A percentile compares a stretch with the other conserved stretches of the same genome.
These are phyloP conservation scores for Populus pruinosa DNA, from an alignment of 345 rosid genomes.

Conservation along the genomic window DNA sequence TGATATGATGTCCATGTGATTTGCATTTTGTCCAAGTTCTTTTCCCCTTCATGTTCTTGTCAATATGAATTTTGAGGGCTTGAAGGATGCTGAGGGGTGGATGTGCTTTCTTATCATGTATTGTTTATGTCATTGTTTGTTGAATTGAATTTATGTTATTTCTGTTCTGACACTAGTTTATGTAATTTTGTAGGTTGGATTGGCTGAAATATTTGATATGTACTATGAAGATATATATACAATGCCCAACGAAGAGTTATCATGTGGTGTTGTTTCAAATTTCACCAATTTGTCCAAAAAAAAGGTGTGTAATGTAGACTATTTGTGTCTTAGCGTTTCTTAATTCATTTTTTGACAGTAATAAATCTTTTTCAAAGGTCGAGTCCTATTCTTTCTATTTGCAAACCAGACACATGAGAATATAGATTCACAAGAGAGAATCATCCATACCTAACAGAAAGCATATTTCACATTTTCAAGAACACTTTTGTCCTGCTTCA, in stretches of 20 bases:
- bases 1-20: background rate
- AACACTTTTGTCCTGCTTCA: no score
- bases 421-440: no score
- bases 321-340: background rate
- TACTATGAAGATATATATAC: conserved; percentile 78
- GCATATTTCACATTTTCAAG: no score
- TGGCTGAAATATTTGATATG: conserved; percentile 77
- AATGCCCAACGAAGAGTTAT: conserved; percentile 64
- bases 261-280: conserved; percentile 38
- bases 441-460: no score
- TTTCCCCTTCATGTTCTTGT: background rate
- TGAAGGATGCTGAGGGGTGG: background rate
- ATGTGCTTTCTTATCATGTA: background rate
- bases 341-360: background rate
- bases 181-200: conserved; percentile 53
- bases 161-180: conserved; percentile 20
- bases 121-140: background rate
- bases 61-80: background rate
- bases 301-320: conserved; percentile 47
- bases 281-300: conserved; percentile 44
- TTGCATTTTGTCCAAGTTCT: background rate
- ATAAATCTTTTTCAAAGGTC: no score
- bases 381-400: no score
- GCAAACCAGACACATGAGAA: no score
- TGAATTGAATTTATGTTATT: background rate